Evolutionary conservation across 352 stramenopile species (phyloP).

Genomic region (Saprolegnia parasitica): DNA sequence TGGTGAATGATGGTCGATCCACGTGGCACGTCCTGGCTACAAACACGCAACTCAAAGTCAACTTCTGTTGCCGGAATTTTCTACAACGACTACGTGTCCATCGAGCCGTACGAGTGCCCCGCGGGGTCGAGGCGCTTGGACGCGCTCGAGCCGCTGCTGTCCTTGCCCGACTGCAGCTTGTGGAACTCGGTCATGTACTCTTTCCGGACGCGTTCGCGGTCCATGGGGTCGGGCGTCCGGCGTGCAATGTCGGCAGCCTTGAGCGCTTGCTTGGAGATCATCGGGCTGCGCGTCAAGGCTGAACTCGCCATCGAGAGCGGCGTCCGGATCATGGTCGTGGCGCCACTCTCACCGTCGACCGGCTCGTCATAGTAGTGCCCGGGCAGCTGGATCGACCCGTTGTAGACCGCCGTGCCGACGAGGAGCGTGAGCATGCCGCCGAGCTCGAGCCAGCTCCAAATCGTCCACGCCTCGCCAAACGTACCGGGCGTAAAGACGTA

Average conservation of each 20-base stretch:
- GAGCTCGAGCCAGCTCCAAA: slow-evolving; percentile 93
- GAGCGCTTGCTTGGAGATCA: slow-evolving; percentile 79
- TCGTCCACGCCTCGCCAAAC: slow-evolving; percentile 94
- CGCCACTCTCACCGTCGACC: slow-evolving; percentile 39
- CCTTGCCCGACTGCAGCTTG: slow-evolving; percentile 45
- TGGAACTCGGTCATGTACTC: slow-evolving; percentile 88
- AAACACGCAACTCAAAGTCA: neutral
- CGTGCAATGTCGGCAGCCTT: slow-evolving; percentile 77
- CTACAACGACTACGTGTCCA: slow-evolving; percentile 36
- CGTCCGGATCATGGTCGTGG: slow-evolving; percentile 63
- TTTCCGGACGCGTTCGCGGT: slow-evolving; percentile 73
- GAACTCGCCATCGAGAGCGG: slow-evolving; percentile 48
- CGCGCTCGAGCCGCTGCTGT: slow-evolving; percentile 30
- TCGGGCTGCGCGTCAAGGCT: slow-evolving; percentile 58
- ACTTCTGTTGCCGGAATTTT: neutral
- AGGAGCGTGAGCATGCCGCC: slow-evolving; percentile 90
- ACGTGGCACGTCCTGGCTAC: neutral
- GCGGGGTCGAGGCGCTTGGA: slow-evolving; percentile 65
- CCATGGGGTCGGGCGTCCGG: slow-evolving; percentile 68
- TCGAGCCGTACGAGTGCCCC: slow-evolving; percentile 72
- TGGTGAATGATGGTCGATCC: neutral
- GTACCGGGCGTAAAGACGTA: slow-evolving; percentile 88
- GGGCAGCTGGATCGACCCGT: slow-evolving; percentile 80
- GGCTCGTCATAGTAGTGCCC: slow-evolving; percentile 75
- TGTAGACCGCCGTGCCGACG: slow-evolving; percentile 96